A percentile compares a stretch with the other conserved stretches of the same genome.
phyloP scores from a whole-genome alignment of 805 yeast genomes.

The Kuraishia capsulata region DNA sequence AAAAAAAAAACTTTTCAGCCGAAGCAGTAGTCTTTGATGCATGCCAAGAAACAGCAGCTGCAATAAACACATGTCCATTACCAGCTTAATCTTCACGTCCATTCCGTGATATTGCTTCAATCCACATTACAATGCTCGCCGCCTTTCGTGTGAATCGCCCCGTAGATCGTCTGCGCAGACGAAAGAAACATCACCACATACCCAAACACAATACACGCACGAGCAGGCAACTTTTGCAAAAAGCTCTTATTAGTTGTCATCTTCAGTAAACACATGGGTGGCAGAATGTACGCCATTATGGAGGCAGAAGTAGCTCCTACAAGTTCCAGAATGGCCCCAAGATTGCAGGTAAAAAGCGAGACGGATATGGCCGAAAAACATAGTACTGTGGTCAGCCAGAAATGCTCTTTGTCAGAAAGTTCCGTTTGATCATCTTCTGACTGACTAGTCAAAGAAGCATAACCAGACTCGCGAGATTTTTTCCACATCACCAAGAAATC shows the following conservation, averaged over 20 bases:
- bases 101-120: slow-evolving; percentile 5
- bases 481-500: slow-evolving; percentile 38
- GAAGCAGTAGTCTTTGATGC: too few species aligned
- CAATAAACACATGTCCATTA: not conserved
- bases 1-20: too few species aligned
- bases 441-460: slow-evolving; percentile 4
- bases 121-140: slow-evolving; percentile 38
- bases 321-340: slow-evolving; percentile 82
- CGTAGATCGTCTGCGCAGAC: slow-evolving; percentile 60
- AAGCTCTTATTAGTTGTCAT: slow-evolving; percentile 39
- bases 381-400: slow-evolving; percentile 53
- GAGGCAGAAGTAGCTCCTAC: slow-evolving; percentile 94
- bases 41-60: slow-evolving; percentile 6
- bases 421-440: slow-evolving; percentile 20
- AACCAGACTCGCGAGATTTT: slow-evolving; percentile 5
- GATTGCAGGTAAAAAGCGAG: slow-evolving; percentile 72
- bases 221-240: slow-evolving; percentile 44
- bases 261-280: slow-evolving; percentile 74
- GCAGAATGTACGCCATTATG: slow-evolving; percentile 83
- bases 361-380: slow-evolving; percentile 67
- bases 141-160: slow-evolving; percentile 29
- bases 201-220: slow-evolving; percentile 63
- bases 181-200: slow-evolving; percentile 69
- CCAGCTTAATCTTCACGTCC: slow-evolving; percentile 11
- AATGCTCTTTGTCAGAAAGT: slow-evolving; percentile 41